phyloP scores from a whole-genome alignment of 2,329 filamentous ascomycete genomes.

The Herpotrichia juniperi region DNA sequence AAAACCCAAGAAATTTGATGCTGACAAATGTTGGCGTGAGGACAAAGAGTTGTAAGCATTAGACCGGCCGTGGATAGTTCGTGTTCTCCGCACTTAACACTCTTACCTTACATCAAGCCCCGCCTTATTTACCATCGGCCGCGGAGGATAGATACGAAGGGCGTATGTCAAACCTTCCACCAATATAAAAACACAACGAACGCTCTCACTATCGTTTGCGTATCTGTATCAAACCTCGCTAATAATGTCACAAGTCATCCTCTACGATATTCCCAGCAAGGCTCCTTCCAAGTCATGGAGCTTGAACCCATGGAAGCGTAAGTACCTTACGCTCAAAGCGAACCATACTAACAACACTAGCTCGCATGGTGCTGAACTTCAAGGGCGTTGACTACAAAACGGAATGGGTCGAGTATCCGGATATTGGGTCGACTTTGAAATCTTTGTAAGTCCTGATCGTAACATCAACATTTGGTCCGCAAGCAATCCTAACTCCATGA shows the following conservation, averaged over 20 bases:
- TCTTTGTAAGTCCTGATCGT: slow-evolving; percentile 53
- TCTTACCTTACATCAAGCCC: too few relatives aligned
- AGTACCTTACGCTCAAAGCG: slow-evolving; percentile 13
- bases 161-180: too few relatives aligned
- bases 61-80: too few relatives aligned
- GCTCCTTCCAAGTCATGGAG: slow-evolving; percentile 63
- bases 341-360: slow-evolving; percentile 46
- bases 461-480: not conserved
- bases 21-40: too few relatives aligned
- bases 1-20: too few relatives aligned
- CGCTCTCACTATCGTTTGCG: too few relatives aligned
- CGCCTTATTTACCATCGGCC: too few relatives aligned
- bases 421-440: slow-evolving; percentile 63
- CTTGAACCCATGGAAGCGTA: slow-evolving; percentile 74
- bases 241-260: slow-evolving; percentile 52
- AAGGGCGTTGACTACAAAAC: slow-evolving; percentile 72
- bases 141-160: too few relatives aligned
- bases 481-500: slow-evolving; percentile 3
- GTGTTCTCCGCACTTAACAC: too few relatives aligned
- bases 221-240: too few relatives aligned
- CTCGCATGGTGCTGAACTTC: slow-evolving; percentile 69
- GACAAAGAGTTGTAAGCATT: too few relatives aligned
- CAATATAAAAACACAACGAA: too few relatives aligned
- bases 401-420: slow-evolving; percentile 72
- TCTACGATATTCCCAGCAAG: slow-evolving; percentile 69